Base-by-base conservation (phyloP, 2,329 filamentous ascomycete species). In the Didymella glomerata region DNA sequence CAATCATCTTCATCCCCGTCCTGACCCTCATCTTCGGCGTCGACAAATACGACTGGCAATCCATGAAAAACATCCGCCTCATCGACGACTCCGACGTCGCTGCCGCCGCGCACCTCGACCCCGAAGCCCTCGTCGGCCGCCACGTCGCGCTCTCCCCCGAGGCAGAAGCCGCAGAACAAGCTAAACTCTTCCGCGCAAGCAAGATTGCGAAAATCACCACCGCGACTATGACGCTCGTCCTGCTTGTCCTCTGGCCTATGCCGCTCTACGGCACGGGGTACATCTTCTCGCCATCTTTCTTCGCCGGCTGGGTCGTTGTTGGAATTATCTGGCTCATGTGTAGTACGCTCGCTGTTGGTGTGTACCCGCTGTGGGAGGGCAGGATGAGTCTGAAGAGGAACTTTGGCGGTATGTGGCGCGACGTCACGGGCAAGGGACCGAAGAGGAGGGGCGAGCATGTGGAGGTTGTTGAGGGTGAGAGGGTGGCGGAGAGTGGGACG, bases 171-270 rank as follows among this genome's bases (percentile, higher is more conserved):
- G 69, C 64, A 7, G 81, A 83, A 57, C 76, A 80, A 66, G 71
- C 70, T 24, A 77, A 80, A 38, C 75, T 84, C 1, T 65, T 75
- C 36, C 77, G 77, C 13, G 78, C 80, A 8, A 78, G 80, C 28
- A 81, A 79, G 61, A 84, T 86, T 65, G 84, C 86, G 0, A 82
- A 85, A 46, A 78, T 76, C 16, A 75, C 86, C 41, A 90, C 88
- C 1, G 80, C 86, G 1, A 74, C 83, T 59, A 81, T 92, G 79
- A 91, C 91, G 0, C 62, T 96, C 0, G 81, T 87, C 0, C 82
- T 96, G 50, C 80, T 97, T 0, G 82, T 97, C 1, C 84, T 97
- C 16, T 96, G 93, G 92, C 93, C 93, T 0, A 94, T 97, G 84
- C 93, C 93, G 0, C 87, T 97, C 84, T 97, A 95, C 71, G 93